Evolutionary conservation across 2,329 filamentous ascomycete species (phyloP), one percentile per base, ranked within the genome.

Genomic region (Lizonia empirigonia): DNA sequence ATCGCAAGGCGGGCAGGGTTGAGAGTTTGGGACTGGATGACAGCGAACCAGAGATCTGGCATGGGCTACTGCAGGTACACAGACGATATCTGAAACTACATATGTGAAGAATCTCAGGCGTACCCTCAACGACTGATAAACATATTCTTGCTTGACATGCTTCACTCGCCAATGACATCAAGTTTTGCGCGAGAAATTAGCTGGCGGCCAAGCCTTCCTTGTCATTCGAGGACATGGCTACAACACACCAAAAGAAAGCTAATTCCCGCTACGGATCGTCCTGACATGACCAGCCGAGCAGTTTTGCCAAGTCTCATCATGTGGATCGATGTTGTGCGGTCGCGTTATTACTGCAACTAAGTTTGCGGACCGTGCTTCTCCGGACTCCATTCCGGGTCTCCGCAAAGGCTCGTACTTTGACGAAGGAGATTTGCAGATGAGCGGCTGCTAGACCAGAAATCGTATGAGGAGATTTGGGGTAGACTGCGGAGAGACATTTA

Each of bases 401-500:
- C 45, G 49, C 18, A 44, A n/a, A 44, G 27, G 23, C 13, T 41
- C 7, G 12, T 12, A 15, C 9, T 5, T 34, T 18, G 13, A 24
- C 27, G 13, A 16, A 6, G 4, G 18, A 32, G 38, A 27, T n/a
- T n/a, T 16, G 5, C 16, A 16, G 15, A 26, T 18, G 48, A 45
- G 38, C 32, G 34, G 26, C 30, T 9, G 20, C 42, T 32, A 13
- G 33, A 23, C 27, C 23, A 5, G 7, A 38, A 33, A 34, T 39
- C 15, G n/a, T 7, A 26, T 36, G 24, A 26, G 44, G 41, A 58
- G 53, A 63, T 56, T 58, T 59, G 53, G 50, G 53, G 58, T 55
- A 36, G 26, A 27, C 27, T 58, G 59, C 55, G 53, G 59, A 58
- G 53, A 44, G 42, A 36, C 44, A 44, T 47, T 51, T 27, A 37